A percentile compares a stretch with the other conserved stretches of the same genome.
These are phyloP conservation scores for Eimeria necatrix DNA, from an alignment of 169 alveolate genomes.

Conservation along the genomic window DNA sequence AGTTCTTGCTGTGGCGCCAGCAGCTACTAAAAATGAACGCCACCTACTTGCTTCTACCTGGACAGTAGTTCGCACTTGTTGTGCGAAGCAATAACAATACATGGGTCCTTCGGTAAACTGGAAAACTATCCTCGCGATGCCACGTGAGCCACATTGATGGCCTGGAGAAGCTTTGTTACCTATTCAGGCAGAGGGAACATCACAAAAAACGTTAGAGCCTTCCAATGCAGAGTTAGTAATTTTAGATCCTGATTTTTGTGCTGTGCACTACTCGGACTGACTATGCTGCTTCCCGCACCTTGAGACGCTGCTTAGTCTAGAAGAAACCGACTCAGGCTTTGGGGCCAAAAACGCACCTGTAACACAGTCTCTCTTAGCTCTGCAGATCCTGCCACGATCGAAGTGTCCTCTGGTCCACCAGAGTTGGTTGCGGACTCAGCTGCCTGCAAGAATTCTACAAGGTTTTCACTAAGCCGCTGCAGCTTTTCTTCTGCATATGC, in stretches of 20 bases:
- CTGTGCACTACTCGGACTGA: too few relatives aligned
- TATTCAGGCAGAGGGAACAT: not conserved
- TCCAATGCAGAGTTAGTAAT: not conserved
- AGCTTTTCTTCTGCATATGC: conserved; percentile 43
- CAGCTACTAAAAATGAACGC: too few relatives aligned
- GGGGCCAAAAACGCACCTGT: conserved; percentile 31
- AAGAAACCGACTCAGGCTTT: too few relatives aligned
- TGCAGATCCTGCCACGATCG: not conserved
- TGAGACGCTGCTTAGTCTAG: too few relatives aligned
- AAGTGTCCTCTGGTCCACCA: not conserved
- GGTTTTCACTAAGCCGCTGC: conserved; percentile 12
- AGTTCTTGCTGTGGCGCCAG: too few relatives aligned
- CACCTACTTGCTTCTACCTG: too few relatives aligned
- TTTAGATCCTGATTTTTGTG: not conserved
- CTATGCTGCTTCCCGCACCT: too few relatives aligned
- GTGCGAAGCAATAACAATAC: too few relatives aligned
- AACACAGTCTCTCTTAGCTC: conserved; percentile 58
- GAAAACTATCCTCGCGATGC: not conserved
- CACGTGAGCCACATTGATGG: conserved; percentile 52
- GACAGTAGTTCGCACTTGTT: too few relatives aligned
- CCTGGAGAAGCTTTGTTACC: conserved; percentile 61
- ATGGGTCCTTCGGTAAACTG: not conserved
- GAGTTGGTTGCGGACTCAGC: conserved; percentile 49
- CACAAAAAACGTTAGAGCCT: not conserved
- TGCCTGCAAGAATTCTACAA: conserved; percentile 18